Conservation (phyloP, 148 eudicot genomes). For the Camellia japonica region DNA sequence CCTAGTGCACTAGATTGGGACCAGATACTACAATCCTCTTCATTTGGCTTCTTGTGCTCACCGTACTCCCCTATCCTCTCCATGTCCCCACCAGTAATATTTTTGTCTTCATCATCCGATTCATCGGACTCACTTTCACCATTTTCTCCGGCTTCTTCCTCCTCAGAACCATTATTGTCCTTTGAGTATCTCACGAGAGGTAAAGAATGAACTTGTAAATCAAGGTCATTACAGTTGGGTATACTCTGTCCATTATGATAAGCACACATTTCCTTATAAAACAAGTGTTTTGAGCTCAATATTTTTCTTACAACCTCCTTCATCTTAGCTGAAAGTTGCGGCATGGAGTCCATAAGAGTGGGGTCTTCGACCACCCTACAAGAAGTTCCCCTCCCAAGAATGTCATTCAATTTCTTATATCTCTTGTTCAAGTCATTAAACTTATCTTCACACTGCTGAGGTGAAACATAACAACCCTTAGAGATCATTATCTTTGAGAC, state of each 20-base stretch:
- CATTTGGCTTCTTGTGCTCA: slow-evolving; percentile 21
- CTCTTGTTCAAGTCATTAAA: slow-evolving; percentile 77
- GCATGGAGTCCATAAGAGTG: slow-evolving; percentile 55
- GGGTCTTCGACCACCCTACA: slow-evolving; percentile 72
- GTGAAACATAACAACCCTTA: slow-evolving; percentile 55
- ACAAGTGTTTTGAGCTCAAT: slow-evolving; percentile 68
- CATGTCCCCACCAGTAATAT: slow-evolving; percentile 18
- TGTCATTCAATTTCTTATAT: slow-evolving; percentile 68
- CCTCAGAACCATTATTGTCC: slow-evolving; percentile 32
- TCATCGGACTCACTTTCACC: slow-evolving; percentile 49
- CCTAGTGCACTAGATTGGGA: slow-evolving; percentile 18
- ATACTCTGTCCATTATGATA: slow-evolving; percentile 60
- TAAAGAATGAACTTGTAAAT: slow-evolving; percentile 37
- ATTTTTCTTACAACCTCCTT: slow-evolving; percentile 66
- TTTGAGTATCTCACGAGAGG: slow-evolving; percentile 29
- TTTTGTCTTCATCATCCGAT: slow-evolving; percentile 32
- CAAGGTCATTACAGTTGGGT: slow-evolving; percentile 48
- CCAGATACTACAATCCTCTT: slow-evolving; percentile 21
- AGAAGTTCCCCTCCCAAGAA: slow-evolving; percentile 60
- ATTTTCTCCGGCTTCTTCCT: slow-evolving; percentile 37
- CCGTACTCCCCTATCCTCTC: slow-evolving; percentile 20
- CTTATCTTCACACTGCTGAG: slow-evolving; percentile 83
- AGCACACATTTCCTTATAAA: slow-evolving; percentile 76
- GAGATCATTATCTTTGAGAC: slow-evolving; percentile 57
- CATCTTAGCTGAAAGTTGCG: slow-evolving; percentile 44